A percentile compares a stretch with the other conserved stretches of the same genome.
Conservation (phyloP, 371 early-diverging fungal genomes). For the Circinella minor region DNA sequence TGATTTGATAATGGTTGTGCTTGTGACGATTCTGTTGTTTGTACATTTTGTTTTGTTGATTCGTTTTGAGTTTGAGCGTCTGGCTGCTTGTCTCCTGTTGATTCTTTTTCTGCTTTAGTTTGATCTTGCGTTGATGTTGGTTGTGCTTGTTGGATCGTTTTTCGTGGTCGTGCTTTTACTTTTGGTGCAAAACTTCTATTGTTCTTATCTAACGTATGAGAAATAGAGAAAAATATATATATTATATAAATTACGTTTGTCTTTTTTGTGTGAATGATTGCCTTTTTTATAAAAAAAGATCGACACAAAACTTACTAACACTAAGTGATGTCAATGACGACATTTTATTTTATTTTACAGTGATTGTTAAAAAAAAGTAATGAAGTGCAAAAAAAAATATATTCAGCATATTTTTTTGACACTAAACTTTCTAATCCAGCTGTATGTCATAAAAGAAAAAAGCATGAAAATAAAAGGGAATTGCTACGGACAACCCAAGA, state of each 20-base stretch:
- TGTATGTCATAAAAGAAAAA: too few species aligned
- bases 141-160: constrained; percentile 2
- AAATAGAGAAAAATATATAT: not conserved
- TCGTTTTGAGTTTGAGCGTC: not conserved
- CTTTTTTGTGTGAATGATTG: too few species aligned
- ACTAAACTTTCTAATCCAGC: too few species aligned
- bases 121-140: not conserved
- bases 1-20: not conserved
- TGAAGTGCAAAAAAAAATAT: too few species aligned
- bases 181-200: constrained; percentile 36
- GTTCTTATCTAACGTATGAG: constrained; percentile 24
- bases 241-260: too few species aligned
- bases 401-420: too few species aligned
- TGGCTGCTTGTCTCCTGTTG: not conserved
- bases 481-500: too few species aligned
- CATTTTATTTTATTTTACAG: constrained; percentile 11
- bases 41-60: not conserved
- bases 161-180: constrained; percentile 20
- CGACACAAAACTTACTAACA: constrained; percentile 26
- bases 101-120: not conserved
- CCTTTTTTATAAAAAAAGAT: too few species aligned
- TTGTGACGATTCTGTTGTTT: not conserved
- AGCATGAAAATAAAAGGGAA: too few species aligned
- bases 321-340: constrained; percentile 30
- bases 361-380: too few species aligned